Conservation (phyloP, 2,329 filamentous ascomycete species). For the Aspergillus nomiae region DNA sequence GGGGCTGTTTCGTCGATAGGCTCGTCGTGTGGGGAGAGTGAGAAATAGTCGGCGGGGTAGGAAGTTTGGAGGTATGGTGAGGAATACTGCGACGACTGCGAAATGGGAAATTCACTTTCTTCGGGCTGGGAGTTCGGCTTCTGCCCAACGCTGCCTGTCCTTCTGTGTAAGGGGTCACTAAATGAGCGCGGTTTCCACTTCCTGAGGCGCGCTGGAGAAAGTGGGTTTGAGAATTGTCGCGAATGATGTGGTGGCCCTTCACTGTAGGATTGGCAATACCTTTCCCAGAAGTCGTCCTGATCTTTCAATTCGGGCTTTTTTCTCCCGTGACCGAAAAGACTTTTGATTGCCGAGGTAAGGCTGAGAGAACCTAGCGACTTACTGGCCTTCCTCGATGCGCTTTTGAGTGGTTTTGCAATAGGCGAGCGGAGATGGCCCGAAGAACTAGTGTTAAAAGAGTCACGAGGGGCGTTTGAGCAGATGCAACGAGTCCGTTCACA, state of each 20-base stretch:
- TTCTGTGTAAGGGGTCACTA: conserved; percentile 5
- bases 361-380: conserved; percentile 2
- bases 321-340: conserved; percentile 4
- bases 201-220: conserved; percentile 1
- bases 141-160: not conserved
- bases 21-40: not conserved
- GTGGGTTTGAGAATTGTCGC: not conserved
- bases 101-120: conserved; percentile 4
- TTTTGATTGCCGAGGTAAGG: conserved; percentile 5
- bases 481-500: not conserved
- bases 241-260: not conserved
- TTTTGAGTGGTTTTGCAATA: not conserved
- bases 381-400: not conserved
- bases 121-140: not conserved
- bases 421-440: not conserved
- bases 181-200: conserved; percentile 8
- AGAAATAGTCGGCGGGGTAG: not conserved
- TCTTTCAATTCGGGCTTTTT: not conserved
- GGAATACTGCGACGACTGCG: not conserved
- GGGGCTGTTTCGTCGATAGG: not conserved
- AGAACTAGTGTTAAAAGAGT: not conserved
- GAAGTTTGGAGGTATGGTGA: not conserved
- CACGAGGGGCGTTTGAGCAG: not conserved
- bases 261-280: not conserved
- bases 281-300: not conserved